phyloP scores from a whole-genome alignment of 139 green algal genomes.

The Nannochloris sp. region DNA sequence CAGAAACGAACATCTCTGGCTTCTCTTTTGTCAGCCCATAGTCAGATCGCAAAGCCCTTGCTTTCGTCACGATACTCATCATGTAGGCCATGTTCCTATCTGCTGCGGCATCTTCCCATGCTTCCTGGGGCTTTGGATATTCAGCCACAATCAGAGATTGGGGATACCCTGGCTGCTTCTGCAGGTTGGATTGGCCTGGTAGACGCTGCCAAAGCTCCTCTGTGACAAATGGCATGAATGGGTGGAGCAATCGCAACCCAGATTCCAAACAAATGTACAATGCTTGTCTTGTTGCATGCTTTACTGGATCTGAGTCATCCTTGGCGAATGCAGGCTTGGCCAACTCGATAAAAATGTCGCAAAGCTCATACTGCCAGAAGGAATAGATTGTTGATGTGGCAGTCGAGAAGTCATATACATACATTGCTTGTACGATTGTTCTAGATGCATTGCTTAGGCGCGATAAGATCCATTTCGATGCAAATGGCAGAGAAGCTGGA shows the following conservation, averaged over 20 bases:
- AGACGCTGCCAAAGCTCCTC: constrained; percentile 92
- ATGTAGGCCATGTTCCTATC: constrained; percentile 61
- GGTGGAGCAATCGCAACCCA: constrained; percentile 85
- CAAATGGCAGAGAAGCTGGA: constrained; percentile 30
- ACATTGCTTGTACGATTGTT: constrained; percentile 42
- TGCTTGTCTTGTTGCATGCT: constrained; percentile 42
- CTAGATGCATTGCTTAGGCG: constrained; percentile 47
- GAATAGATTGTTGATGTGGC: constrained; percentile 71
- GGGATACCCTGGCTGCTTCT: neutral
- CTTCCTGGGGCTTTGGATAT: constrained; percentile 47
- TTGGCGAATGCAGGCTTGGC: constrained; percentile 74
- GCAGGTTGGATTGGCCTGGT: constrained; percentile 22
- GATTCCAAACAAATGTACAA: constrained; percentile 76
- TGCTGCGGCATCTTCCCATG: constrained; percentile 35
- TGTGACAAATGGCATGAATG: constrained; percentile 97
- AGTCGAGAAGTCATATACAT: constrained; percentile 74
- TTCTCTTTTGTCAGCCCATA: constrained; percentile 77
- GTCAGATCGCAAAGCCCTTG: constrained; percentile 46
- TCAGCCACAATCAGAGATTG: constrained; percentile 73
- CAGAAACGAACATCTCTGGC: constrained; percentile 56
- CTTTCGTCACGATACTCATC: constrained; percentile 30
- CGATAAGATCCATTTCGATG: constrained; percentile 66
- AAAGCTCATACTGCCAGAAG: constrained; percentile 94
- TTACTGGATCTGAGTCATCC: constrained; percentile 34
- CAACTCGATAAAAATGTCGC: constrained; percentile 97